Evolutionary conservation across 805 yeast genomes (phyloP).

Genomic region (Lachancea fermentati): DNA sequence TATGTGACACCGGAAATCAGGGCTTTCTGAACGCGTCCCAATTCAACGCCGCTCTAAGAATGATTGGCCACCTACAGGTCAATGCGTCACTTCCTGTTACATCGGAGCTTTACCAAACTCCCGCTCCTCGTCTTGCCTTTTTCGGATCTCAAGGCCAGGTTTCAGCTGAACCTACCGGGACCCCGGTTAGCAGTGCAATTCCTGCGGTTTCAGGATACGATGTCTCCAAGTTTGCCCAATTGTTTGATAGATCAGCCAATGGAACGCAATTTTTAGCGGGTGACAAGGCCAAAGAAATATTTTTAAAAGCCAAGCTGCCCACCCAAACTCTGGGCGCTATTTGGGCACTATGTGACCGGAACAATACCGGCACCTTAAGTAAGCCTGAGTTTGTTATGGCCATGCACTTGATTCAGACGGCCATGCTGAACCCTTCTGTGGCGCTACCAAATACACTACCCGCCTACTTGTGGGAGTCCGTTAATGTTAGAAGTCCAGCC

Average conservation of each 20-base stretch:
- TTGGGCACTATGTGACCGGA: conserved; percentile 83
- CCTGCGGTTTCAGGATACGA: conserved; percentile 55
- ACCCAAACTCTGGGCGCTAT: conserved; percentile 72
- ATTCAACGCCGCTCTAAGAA: conserved; percentile 80
- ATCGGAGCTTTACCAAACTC: conserved; percentile 33
- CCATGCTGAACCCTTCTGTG: conserved; percentile 56
- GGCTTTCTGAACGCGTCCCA: conserved; percentile 80
- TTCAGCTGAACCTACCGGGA: conserved; percentile 29
- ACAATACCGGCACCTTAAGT: conserved; percentile 64
- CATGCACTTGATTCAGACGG: conserved; percentile 81
- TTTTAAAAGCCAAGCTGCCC: conserved; percentile 83
- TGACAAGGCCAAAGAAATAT: conserved; percentile 75
- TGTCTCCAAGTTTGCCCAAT: conserved; percentile 55
- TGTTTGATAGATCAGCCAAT: conserved; percentile 58
- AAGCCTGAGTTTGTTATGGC: conserved; percentile 81
- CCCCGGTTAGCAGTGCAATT: conserved; percentile 29
- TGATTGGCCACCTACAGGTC: conserved; percentile 88
- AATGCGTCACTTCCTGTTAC: conserved; percentile 39
- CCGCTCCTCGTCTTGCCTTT: conserved; percentile 28
- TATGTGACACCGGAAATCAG: conserved; percentile 82
- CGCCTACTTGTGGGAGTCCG: conserved; percentile 35
- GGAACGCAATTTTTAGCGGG: conserved; percentile 61
- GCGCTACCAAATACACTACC: conserved; percentile 51
- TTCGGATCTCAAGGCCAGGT: conserved; percentile 58
- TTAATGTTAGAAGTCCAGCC: conserved; percentile 18